Evolutionary conservation across 257 asterid species (phyloP), one percentile per base, ranked within the genome.

Genomic region (Fraxinus americana): DNA sequence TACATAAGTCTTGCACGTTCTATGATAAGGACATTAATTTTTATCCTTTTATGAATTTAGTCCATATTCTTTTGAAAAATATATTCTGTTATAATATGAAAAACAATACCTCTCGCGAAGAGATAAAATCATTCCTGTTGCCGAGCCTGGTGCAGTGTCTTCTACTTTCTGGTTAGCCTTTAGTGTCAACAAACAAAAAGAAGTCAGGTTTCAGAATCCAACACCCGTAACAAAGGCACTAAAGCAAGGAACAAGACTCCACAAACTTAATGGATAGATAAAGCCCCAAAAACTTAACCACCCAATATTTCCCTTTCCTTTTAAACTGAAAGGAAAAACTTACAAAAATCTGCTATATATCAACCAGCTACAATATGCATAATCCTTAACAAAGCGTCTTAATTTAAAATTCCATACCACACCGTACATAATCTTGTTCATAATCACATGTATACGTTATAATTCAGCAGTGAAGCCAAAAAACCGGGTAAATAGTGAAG

Each of bases 61-160:
- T 27, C 27, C 34, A 63, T 63, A 25, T n/a, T 25, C 39, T 39
- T 16, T 68, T 54, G 17, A 29, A 43, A 50, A 50, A n/a, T 63
- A 79, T 7, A 38, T 45, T 19, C 29, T 45, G 70, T 75, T 63
- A 25, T 11, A 59, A 57, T 63, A 71, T 25, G 6, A 75, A 35
- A 75, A 77, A 76, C 48, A 70, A 65, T 76, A 94, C 98, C 97
- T 94, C 87, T 92, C 97, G 34, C 98, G 97, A 84, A 92, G 97
- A 79, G 97, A 89, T 86, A 92, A 86, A 78, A 94, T 94, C 92
- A 90, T 94, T 83, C 97, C 97, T 4, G 98, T 92, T 39, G 97
- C 89, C 77, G 83, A 93, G 67, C 98, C 97, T 21, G 97, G 97
- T 38, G 98, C 90, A 82, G 98, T 89, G 81, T 92, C 98, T 82